These are phyloP conservation scores for Xerocomus minutiporus DNA, from an alignment of 1,284 basidiomycete genomes.

Conservation along the genomic window DNA sequence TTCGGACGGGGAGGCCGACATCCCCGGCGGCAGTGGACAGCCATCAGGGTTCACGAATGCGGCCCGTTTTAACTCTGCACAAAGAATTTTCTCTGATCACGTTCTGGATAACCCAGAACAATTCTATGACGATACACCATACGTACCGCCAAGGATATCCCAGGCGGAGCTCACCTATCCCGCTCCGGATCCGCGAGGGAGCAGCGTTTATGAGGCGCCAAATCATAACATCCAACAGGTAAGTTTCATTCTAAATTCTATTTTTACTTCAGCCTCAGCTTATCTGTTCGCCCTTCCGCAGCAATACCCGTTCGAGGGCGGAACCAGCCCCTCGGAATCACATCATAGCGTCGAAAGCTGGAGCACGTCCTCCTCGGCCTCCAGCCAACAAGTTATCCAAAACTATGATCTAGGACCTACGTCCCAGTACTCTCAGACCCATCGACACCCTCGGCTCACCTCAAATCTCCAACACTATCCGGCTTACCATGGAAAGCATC, in stretches of 20 bases:
- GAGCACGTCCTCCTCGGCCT: conserved; percentile 27
- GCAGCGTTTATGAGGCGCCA: conserved; percentile 9
- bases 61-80: conserved; percentile 11
- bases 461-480: conserved; percentile 20
- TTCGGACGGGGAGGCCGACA: conserved; percentile 30
- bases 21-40: conserved; percentile 15
- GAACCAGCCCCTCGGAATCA: conserved; percentile 26
- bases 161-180: conserved; percentile 19
- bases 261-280: neutral
- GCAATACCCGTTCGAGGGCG: conserved; percentile 20
- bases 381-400: conserved; percentile 16
- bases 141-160: conserved; percentile 26
- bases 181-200: conserved; percentile 14
- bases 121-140: conserved; percentile 26
- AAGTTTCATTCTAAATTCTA: conserved; percentile 2
- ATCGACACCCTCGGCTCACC: neutral
- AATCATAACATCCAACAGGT: conserved; percentile 18
- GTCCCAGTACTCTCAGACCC: conserved; percentile 8
- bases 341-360: conserved; percentile 27
- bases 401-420: conserved; percentile 7
- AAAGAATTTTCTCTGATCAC: conserved; percentile 7
- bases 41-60: conserved; percentile 8
- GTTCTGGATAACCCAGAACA: conserved; percentile 15
- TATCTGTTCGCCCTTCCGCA: conserved; percentile 2
- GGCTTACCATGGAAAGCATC: conserved; percentile 22